Conservation (phyloP, 495 filamentous ascomycete species). For the Aspergillus taichungensis region DNA sequence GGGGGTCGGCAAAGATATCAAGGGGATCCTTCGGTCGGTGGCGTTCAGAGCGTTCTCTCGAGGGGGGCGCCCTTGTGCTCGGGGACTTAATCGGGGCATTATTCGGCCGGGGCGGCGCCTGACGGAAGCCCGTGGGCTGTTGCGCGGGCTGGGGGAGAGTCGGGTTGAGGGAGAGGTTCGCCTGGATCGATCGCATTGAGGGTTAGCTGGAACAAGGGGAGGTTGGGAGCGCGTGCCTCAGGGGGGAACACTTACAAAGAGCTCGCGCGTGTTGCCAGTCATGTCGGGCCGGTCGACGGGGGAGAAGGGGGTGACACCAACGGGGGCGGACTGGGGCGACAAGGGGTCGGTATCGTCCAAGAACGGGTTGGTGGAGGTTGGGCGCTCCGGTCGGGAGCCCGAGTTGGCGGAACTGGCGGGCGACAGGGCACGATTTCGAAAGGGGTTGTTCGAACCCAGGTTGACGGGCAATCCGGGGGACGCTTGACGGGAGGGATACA, state of each 20-base stretch:
- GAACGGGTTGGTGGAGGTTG: slow-evolving; percentile 85
- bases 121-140: slow-evolving; percentile 30
- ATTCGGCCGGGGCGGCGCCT: slow-evolving; percentile 26
- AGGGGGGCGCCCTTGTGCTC: slow-evolving; percentile 19
- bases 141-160: slow-evolving; percentile 10
- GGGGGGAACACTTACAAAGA: slow-evolving; percentile 65
- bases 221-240: neutral
- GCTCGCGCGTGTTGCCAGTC: slow-evolving; percentile 62
- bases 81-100: slow-evolving; percentile 23
- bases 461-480: slow-evolving; percentile 49
- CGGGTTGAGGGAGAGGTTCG: slow-evolving; percentile 34
- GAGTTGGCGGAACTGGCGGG: slow-evolving; percentile 48
- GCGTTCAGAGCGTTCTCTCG: slow-evolving; percentile 23
- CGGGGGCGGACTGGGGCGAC: slow-evolving; percentile 39
- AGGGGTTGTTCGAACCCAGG: slow-evolving; percentile 94
- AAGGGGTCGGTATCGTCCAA: slow-evolving; percentile 58
- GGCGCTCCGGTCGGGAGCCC: slow-evolving; percentile 48
- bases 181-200: slow-evolving; percentile 15
- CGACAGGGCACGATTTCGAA: slow-evolving; percentile 80
- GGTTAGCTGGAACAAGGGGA: slow-evolving; percentile 3
- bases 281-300: slow-evolving; percentile 43
- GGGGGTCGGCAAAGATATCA: slow-evolving; percentile 55
- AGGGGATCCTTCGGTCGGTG: slow-evolving; percentile 31
- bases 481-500: slow-evolving; percentile 11
- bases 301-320: slow-evolving; percentile 47